A percentile compares a stretch with the other conserved stretches of the same genome.
Evolutionary conservation across 2,329 filamentous ascomycete species (phyloP).

Genomic region (Xylariaceae sp.): DNA sequence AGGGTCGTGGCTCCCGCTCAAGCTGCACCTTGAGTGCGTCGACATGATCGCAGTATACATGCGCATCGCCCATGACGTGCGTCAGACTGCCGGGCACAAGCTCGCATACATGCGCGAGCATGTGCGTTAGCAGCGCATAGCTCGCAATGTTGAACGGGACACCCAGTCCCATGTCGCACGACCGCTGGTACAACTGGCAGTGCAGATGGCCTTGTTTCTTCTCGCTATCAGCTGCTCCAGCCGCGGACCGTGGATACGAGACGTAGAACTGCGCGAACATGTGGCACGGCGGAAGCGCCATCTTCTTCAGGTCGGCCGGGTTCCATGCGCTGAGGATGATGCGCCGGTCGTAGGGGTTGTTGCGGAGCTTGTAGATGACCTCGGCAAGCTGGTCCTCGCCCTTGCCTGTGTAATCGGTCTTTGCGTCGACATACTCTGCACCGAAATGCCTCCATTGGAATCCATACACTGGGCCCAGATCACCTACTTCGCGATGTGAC

Average conservation of each 20-base stretch:
- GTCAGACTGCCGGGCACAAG: constrained; percentile 82
- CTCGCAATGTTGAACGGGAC: constrained; percentile 97
- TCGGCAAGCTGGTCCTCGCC: constrained; percentile 92
- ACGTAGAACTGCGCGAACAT: constrained; percentile 85
- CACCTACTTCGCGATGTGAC: constrained; percentile 75
- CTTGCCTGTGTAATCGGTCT: constrained; percentile 78
- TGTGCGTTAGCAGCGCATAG: constrained; percentile 91
- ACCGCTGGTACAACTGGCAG: constrained; percentile 88
- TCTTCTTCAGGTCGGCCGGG: constrained; percentile 67
- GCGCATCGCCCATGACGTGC: constrained; percentile 97
- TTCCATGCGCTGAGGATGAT: constrained; percentile 96
- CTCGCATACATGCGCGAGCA: constrained; percentile 84
- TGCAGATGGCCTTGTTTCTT: constrained; percentile 66
- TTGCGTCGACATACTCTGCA: constrained; percentile 76
- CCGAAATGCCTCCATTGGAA: constrained; percentile 99
- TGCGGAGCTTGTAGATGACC: constrained; percentile 79
- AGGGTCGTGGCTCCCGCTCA: constrained; percentile 71
- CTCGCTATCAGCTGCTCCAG: constrained; percentile 28
- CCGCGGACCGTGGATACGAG: constrained; percentile 47
- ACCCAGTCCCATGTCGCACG: constrained; percentile 94
- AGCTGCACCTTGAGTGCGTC: constrained; percentile 81
- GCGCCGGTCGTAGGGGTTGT: constrained; percentile 80
- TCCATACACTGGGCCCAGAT: constrained; percentile 92
- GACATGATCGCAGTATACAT: constrained; percentile 90
- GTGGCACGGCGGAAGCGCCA: constrained; percentile 77